Base-by-base conservation (phyloP, 139 green algal genomes). In the Coelastrella sp. region DNA sequence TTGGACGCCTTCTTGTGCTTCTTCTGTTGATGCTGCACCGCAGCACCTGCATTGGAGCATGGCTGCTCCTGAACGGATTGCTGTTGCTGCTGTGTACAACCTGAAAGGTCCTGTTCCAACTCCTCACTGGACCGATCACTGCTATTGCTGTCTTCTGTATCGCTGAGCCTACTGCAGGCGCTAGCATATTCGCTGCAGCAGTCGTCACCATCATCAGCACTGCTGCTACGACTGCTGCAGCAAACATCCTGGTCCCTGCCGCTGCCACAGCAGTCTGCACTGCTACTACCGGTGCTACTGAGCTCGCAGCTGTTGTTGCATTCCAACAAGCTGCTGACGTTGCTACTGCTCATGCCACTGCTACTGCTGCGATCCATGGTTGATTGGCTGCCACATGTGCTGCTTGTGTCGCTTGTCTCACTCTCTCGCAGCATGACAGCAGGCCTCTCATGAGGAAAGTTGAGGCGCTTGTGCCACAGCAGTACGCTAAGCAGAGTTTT, bases 401-500 rank as follows among this genome's bases (percentile, higher is more conserved):
- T 76, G 59, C 59, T 86, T 16, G n/a, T 86, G 80, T 75, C 80
- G 68, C 59, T 86, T 47, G 32, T 47, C 32, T 47, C 32, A 47
- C 32, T 47, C 32, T 47, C 32, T 47, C 32, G 80, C 80, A 76
- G 80, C 80, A 20, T 86, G 80, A 86, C n/a, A 17, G 58, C 75
- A 61, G 22, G 80, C 65, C 83, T 86, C 22, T 22, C 60, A 22
- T 58, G n/a, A 60, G 57, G 84, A 58, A 80, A 89, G 73, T 83
- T 80, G 20, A 89, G 84, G 16, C n/a, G 66, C 54, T 89, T 77
- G 61, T 89, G 84, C 84, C 84, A 89, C 84, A 89, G 17, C 20
- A 89, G 71, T 20, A 89, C 19, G 7, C 71, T 83, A 5, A 89
- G 32, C 14, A 81, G 17, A 10, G 56, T 22, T 71, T 80, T 58